Evolutionary conservation across 352 stramenopile species (phyloP), one percentile per base, ranked within the genome.

Genomic region (Globisporangium iwayamae): DNA sequence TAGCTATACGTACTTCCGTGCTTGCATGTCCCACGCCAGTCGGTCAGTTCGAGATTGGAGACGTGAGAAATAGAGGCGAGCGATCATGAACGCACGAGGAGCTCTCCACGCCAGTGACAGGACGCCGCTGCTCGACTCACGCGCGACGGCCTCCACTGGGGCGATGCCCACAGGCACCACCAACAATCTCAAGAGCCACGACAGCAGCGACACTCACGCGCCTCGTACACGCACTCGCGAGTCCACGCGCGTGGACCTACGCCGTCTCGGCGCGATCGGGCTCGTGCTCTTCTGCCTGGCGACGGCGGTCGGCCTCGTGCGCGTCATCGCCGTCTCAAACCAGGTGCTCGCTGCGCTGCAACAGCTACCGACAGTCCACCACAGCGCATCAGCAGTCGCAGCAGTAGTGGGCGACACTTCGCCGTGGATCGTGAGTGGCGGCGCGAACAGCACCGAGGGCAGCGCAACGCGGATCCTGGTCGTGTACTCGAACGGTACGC

Each of bases 401-500:
- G 56, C n/a, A 13, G 34, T 25, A 3, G 30, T 32, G 18, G 32
- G 1, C 3, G 30, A 36, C 34, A 32, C 10, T 11, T 28, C 25
- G n/a, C 22, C 53, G 3, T 38, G 39, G 28, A 36, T 30, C 5
- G 48, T 36, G 14, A 16, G 16, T 10, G 30, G 9, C 8, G n/a
- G 9, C 14, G 32, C 30, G 14, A 57, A 59, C 25, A 34, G 45
- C 54, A 53, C 13, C 8, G 32, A 51, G 4, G 18, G 3, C 9
- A 56, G 28, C 30, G 41, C 56, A 20, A 69, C 76, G 22, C 79
- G 83, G 8, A 78, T 96, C 10, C 72, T 96, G 22, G 80, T 94
- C 54, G 84, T 84, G 52, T 89, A 85, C 61, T 85, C 79, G 36
- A 81, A 89, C 39, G 83, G 87, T 34, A 76, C 77, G 28, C 84